phyloP scores from a whole-genome alignment of 345 rosid genomes.

The Iberis pinnata region DNA sequence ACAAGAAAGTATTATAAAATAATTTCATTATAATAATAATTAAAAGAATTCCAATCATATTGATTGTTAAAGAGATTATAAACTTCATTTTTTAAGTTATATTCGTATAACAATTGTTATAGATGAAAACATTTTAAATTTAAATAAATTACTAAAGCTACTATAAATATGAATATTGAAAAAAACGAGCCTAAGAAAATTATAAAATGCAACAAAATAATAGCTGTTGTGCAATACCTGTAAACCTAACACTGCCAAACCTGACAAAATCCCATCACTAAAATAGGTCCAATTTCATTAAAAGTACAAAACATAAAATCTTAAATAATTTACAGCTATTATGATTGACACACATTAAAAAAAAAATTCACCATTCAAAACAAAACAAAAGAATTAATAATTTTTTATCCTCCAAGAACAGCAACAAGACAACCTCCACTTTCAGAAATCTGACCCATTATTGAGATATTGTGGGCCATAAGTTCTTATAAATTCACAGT shows the following conservation, averaged over 20 bases:
- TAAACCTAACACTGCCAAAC: slow-evolving; percentile 30
- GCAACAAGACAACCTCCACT: slow-evolving; percentile 29
- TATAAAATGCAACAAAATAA: slow-evolving; percentile 3
- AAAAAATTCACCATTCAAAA: no score
- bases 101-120: no score
- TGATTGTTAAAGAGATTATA: no score
- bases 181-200: no score
- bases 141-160: no score
- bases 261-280: slow-evolving; percentile 31
- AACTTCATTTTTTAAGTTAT: no score
- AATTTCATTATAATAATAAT: no score
- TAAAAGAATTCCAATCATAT: no score
- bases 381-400: not conserved
- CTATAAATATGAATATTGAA: no score
- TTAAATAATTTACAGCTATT: slow-evolving; percentile 5
- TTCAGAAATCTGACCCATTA: slow-evolving; percentile 11
- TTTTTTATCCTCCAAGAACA: slow-evolving; percentile 19
- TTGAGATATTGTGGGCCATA: slow-evolving; percentile 31
- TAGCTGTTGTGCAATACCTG: slow-evolving; percentile 29
- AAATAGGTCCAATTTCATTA: slow-evolving; percentile 10
- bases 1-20: no score
- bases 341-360: not conserved
- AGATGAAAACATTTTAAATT: no score
- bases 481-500: no score
- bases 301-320: slow-evolving; percentile 15